Evolutionary conservation across 208 protist genomes (phyloP).

Genomic region (Naegleria gruberi): DNA sequence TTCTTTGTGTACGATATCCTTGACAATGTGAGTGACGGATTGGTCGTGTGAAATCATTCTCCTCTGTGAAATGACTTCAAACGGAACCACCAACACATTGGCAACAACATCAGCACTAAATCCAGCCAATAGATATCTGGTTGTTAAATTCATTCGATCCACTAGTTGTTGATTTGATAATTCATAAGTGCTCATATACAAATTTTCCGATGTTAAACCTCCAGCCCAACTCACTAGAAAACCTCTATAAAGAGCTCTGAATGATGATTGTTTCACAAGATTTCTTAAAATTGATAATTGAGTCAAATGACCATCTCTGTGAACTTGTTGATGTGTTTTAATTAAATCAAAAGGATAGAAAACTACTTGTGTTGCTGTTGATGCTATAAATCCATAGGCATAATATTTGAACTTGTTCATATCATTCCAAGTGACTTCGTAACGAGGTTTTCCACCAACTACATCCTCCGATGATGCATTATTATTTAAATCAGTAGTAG

Average conservation of each 20-base stretch:
- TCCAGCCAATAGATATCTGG: not conserved
- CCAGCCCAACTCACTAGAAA: not conserved
- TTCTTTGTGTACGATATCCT: not conserved
- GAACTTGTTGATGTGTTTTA: not conserved
- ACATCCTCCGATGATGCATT: too few relatives aligned
- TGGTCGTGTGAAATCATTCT: not conserved
- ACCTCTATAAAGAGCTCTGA: not conserved
- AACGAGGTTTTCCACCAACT: too few relatives aligned
- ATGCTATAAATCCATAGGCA: not conserved
- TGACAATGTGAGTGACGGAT: not conserved
- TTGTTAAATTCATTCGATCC: not conserved
- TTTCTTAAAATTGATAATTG: not conserved
- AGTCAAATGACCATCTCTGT: not conserved
- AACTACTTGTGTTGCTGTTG: not conserved
- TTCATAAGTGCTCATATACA: not conserved
- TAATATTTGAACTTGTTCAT: not conserved
- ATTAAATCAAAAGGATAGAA: not conserved
- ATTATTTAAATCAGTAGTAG: too few relatives aligned
- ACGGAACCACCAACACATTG: not conserved
- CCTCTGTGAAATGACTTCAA: not conserved
- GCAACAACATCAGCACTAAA: not conserved
- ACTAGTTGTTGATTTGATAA: not conserved
- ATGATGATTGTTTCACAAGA: not conserved
- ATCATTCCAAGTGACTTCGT: not conserved
- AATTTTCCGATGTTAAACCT: not conserved